phyloP scores from a whole-genome alignment of 345 rosid genomes.

The Rubroshorea leprosula region DNA sequence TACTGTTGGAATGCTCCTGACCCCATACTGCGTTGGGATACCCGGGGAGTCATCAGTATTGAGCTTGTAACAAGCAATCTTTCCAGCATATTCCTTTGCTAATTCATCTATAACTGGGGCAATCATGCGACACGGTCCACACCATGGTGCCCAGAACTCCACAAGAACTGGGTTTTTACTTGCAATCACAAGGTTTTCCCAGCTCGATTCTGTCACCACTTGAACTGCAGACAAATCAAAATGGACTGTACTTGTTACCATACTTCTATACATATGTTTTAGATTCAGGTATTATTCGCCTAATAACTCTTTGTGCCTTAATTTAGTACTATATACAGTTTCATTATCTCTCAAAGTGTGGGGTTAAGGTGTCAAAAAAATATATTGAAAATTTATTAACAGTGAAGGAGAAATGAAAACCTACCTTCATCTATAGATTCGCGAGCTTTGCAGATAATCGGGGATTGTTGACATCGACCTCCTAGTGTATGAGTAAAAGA shows the following conservation, averaged over 20 bases:
- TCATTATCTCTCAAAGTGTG: too few relatives aligned
- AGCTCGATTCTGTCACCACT: constrained; percentile 48
- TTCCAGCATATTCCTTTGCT: constrained; percentile 62
- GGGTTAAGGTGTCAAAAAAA: too few relatives aligned
- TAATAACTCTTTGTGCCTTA: too few relatives aligned
- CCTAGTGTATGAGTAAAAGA: constrained; percentile 15
- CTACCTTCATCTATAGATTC: constrained; percentile 54
- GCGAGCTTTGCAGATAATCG: constrained; percentile 51
- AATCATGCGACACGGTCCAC: constrained; percentile 77
- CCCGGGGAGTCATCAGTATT: constrained; percentile 68
- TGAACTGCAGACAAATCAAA: constrained; percentile 35
- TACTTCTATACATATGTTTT: too few relatives aligned
- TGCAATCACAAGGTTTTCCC: constrained; percentile 38
- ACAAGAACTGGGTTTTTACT: constrained; percentile 50
- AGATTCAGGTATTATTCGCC: too few relatives aligned
- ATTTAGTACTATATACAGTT: too few relatives aligned
- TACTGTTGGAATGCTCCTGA: constrained; percentile 71
- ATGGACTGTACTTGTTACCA: too few relatives aligned
- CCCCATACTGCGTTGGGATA: constrained; percentile 53
- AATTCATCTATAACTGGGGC: constrained; percentile 54
- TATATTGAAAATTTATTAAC: too few relatives aligned
- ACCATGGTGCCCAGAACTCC: constrained; percentile 87
- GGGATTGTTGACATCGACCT: constrained; percentile 23
- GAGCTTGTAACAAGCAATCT: constrained; percentile 52
- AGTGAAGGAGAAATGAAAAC: background rate